Base-by-base conservation (phyloP, 768 basidiomycete genomes). In the Multifurca ochricompacta region DNA sequence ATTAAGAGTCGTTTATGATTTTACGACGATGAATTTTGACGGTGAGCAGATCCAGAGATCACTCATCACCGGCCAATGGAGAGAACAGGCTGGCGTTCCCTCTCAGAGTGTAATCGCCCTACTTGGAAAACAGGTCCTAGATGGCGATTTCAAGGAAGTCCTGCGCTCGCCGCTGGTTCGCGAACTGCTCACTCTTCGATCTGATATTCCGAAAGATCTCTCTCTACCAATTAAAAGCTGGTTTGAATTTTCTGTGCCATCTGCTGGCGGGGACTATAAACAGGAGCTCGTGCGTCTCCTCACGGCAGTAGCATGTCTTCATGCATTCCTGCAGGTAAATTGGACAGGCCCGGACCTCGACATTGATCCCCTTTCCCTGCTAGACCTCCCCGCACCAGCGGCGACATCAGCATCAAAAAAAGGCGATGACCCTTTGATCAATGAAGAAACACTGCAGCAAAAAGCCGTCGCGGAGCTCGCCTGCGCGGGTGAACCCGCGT, bases 301-400 rank as follows among this genome's bases (percentile, higher is more conserved):
- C 10, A 59, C 91, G 9, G 91, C 81, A 0, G 75, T 95, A 9
- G 83, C 91, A 6, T 85, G 85, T 58, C 74, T 97, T 21, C 91
- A 96, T 59, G 81, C 89, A 0, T 99, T 94, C 71, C 74, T 93
- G 4, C 96, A 99, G 67, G 77, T 74, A 27, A 99, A 99, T 69
- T 99, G 93, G 92, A 97, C 94, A 0, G 96, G 96, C 5, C 96
- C 96, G 2, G 78, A 87, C 63, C 77, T 96, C 39, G 72, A 81
- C 55, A 67, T 93, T 58, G 68, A 69, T 58, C 65, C 76, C 41
- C 62, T 70, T 60, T 73, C 71, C 32, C 48, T 74, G 43, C 64
- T 76, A 62, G 41, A 67, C 23, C 60, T 74, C 44, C 63, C 72
- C 36, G 60, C 62, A n/a, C n/a, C n/a, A n/a, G n/a, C n/a, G n/a